phyloP scores from a whole-genome alignment of 208 protist genomes.

The Trypanosoma lewisi region DNA sequence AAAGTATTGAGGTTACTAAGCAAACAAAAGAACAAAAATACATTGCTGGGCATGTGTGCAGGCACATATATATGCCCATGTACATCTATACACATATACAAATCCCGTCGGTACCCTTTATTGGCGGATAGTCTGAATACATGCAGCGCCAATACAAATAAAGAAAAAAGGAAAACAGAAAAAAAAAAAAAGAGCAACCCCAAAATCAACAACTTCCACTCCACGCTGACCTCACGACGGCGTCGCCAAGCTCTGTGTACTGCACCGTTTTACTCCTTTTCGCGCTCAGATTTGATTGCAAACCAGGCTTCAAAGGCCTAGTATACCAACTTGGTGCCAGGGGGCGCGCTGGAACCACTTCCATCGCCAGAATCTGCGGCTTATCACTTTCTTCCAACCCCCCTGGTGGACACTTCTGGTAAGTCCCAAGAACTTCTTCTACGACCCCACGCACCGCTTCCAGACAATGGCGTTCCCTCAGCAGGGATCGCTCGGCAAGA shows the following conservation, averaged over 20 bases:
- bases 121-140: neutral
- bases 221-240: neutral
- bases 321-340: neutral
- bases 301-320: neutral
- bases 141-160: neutral
- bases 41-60: no score
- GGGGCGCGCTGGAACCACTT: neutral
- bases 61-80: conserved; percentile 18
- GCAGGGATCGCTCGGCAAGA: neutral
- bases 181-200: conserved; percentile 7
- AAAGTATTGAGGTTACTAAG: no score
- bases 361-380: neutral
- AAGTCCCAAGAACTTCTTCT: neutral
- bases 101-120: neutral
- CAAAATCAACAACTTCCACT: neutral
- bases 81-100: conserved; percentile 19
- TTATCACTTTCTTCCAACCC: neutral
- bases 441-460: neutral
- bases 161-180: neutral
- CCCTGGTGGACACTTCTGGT: neutral
- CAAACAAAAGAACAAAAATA: no score
- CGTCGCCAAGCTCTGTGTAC: neutral
- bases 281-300: neutral
- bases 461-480: neutral
- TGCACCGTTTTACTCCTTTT: neutral